These are phyloP conservation scores for Przewalskia tangutica DNA, from an alignment of 257 asterid species.

Conservation along the genomic window DNA sequence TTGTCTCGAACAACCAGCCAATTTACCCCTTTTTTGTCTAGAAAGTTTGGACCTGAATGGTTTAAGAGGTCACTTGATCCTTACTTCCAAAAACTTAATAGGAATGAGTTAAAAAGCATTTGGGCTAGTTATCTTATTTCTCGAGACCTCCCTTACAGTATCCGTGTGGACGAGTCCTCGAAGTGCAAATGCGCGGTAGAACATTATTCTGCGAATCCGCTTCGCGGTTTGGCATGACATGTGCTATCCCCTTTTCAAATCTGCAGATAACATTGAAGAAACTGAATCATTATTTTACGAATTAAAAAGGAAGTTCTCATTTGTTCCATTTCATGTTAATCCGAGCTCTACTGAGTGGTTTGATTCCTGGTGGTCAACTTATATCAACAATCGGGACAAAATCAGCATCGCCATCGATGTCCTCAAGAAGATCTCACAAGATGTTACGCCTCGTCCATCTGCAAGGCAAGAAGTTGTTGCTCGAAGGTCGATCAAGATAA, in stretches of 20 bases:
- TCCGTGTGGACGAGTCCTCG: not conserved
- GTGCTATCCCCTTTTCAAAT: not conserved
- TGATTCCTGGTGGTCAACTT: slow-evolving; percentile 11
- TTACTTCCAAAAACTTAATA: not conserved
- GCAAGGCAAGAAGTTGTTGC: slow-evolving; percentile 1
- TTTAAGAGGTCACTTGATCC: slow-evolving; percentile 11
- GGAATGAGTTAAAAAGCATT: not conserved
- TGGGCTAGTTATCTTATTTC: slow-evolving; percentile 9
- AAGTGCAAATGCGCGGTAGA: not conserved
- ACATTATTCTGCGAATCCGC: slow-evolving; percentile 11
- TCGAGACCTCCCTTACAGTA: not conserved
- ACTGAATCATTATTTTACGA: not conserved
- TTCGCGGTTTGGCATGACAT: slow-evolving; percentile 8
- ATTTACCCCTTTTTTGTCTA: not conserved
- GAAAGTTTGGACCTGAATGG: slow-evolving; percentile 10
- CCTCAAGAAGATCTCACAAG: slow-evolving; percentile 2
- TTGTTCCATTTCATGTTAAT: not conserved
- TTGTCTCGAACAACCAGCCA: not conserved
- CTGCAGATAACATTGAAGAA: not conserved
- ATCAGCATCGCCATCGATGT: not conserved
- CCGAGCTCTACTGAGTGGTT: not conserved
- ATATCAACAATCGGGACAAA: slow-evolving; percentile 2
- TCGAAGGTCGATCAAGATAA: not conserved
- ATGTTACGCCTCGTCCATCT: not conserved
- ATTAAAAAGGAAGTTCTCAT: not conserved